A percentile compares a stretch with the other conserved stretches of the same genome.
Conservation (phyloP, 768 basidiomycete species). For the Serendipita sp. region DNA sequence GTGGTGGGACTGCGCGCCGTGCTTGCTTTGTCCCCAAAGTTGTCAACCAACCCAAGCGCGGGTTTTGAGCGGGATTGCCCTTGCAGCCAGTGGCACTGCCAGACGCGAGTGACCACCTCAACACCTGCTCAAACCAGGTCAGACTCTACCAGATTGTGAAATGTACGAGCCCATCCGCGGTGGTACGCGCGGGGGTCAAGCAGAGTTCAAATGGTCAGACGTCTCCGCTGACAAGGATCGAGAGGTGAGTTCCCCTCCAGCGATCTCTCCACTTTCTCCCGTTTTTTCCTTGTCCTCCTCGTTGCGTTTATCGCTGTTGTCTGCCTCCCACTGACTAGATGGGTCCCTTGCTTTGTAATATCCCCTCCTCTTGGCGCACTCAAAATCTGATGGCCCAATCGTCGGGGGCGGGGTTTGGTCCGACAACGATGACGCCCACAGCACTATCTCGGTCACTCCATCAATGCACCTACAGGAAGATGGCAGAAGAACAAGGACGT, state of each 20-base stretch:
- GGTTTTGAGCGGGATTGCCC: too few relatives aligned
- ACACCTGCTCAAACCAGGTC: too few relatives aligned
- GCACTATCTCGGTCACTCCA: slow-evolving; percentile 90
- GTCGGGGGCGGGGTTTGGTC: background rate
- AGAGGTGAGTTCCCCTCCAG: slow-evolving; percentile 37
- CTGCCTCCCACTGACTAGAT: background rate
- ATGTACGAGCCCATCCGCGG: slow-evolving; percentile 45
- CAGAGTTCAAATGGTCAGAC: slow-evolving; percentile 83
- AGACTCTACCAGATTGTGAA: too few relatives aligned
- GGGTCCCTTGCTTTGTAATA: background rate
- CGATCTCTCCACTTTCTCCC: background rate
- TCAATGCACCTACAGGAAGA: slow-evolving; percentile 87
- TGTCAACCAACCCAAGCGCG: too few relatives aligned
- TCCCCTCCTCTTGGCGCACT: too few relatives aligned
- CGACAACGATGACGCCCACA: slow-evolving; percentile 20
- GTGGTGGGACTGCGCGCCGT: too few relatives aligned
- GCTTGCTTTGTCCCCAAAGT: too few relatives aligned
- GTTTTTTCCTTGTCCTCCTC: too few relatives aligned
- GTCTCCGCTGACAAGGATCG: slow-evolving; percentile 86
- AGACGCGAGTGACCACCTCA: too few relatives aligned
- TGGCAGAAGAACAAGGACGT: slow-evolving; percentile 98
- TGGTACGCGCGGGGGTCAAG: slow-evolving; percentile 83
- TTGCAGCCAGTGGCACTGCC: too few relatives aligned
- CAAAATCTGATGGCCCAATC: too few relatives aligned
- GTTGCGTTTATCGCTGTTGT: background rate